Evolutionary conservation across 1,284 basidiomycete genomes (phyloP), one percentile per base, ranked within the genome.

Genomic region (Mycosarcoma maydis): DNA sequence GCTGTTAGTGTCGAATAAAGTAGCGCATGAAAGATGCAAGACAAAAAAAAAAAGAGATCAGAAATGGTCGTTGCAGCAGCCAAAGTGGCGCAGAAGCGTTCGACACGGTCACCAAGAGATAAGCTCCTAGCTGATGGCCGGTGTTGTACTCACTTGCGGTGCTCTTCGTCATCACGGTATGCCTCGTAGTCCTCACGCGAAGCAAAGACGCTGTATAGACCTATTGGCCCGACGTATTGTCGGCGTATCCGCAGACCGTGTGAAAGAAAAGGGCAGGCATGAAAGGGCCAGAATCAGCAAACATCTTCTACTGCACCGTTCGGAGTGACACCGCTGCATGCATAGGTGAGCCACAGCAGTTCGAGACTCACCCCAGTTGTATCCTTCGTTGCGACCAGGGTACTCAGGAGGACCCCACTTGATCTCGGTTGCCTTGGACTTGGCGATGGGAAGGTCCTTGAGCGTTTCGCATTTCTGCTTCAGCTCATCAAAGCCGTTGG

Each of bases 401-500:
- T 73, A 77, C 9, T 54, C 59, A 20, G 75, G 75, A 11, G 72
- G 73, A 3, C 75, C 73, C 67, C 74, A 75, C 43, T 70, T 72
- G 58, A 76, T 42, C 54, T 73, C 62, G 24, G 53, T 53, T 36
- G 56, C 68, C 34, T 70, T 72, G n/a, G 65, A 54, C 23, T 66
- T 62, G 20, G 65, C 49, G 33, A 74, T 67, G 40, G 67, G 62
- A 13, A 77, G 57, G 34, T 76, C 65, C 30, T 64, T 64, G 43
- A 77, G 68, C 22, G 56, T 61, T 40, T 76, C 72, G 43, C 67
- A 64, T 39, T 71, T 73, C 17, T 64, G 60, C 59, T 72, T 72
- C 58, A 77, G 69, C 51, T 77, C 75, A 29, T 75, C 75, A 30
- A 64, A 75, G 24, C 75, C 75, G 57, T 77, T 77, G 41, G 37